These are phyloP conservation scores for Tanacetum coccineum DNA, from an alignment of 129 eudicot genomes.

Conservation along the genomic window DNA sequence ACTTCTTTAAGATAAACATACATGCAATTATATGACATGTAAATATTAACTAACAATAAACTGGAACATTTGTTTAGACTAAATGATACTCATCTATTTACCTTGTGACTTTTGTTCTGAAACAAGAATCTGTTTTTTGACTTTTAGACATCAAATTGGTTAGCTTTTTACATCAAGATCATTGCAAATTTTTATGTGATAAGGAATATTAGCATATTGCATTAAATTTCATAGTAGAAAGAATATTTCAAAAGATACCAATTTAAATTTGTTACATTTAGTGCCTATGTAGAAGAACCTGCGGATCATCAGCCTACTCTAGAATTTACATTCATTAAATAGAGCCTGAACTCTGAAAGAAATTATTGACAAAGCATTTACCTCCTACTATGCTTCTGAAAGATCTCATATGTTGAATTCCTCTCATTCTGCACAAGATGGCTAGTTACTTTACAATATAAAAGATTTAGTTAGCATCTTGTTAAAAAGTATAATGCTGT, in stretches of 20 bases:
- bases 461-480: constrained; percentile 8
- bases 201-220: constrained; percentile 18
- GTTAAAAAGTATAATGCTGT: no score
- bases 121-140: constrained; percentile 20
- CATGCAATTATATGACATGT: no score
- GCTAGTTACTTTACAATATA: constrained; percentile 24
- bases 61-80: constrained; percentile 2
- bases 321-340: constrained; percentile 11
- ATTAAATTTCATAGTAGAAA: not conserved
- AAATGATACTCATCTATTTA: no score
- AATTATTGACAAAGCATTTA: constrained; percentile 12
- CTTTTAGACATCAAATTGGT: constrained; percentile 11
- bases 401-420: constrained; percentile 14
- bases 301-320: constrained; percentile 22
- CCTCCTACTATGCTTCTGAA: constrained; percentile 22
- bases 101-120: constrained; percentile 21
- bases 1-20: no score
- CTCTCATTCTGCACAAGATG: constrained; percentile 19
- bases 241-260: not conserved
- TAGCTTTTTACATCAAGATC: constrained; percentile 27
- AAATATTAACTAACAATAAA: not conserved
- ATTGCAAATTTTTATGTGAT: constrained; percentile 14
- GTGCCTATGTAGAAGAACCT: not conserved
- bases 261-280: not conserved
- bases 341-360: constrained; percentile 22